phyloP scores from a whole-genome alignment of 768 basidiomycete genomes.

The Suillus discolor region DNA sequence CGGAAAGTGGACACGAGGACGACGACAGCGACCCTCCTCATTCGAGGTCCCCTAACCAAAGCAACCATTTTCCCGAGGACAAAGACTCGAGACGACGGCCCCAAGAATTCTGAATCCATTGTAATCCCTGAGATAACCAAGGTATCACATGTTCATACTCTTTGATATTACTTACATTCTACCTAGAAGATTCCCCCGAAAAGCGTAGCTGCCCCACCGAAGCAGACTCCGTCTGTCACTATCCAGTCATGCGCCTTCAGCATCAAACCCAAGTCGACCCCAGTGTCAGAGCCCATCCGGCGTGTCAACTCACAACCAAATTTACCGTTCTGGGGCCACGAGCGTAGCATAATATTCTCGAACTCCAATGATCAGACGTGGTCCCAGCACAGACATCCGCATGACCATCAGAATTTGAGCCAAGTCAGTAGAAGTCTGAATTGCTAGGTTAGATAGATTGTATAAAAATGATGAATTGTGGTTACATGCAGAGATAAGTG shows the following conservation, averaged over 20 bases:
- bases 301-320: constrained; percentile 55
- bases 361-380: no score
- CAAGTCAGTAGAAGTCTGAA: no score
- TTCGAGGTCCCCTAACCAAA: not conserved
- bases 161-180: not conserved
- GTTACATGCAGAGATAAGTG: no score
- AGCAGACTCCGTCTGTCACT: not conserved
- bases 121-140: constrained; percentile 10
- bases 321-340: no score
- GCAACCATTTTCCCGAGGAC: not conserved
- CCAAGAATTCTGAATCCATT: not conserved
- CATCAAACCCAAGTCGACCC: constrained; percentile 31
- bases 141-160: constrained; percentile 12
- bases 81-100: not conserved
- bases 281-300: constrained; percentile 78
- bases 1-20: constrained; percentile 30
- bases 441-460: no score
- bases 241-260: no score
- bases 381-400: no score
- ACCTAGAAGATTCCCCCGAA: constrained; percentile 18
- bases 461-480: no score
- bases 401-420: no score
- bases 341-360: no score
- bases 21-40: not conserved
- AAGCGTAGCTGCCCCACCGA: constrained; percentile 8